Base-by-base conservation (phyloP, 2,329 filamentous ascomycete genomes). In the Penicillium fuscoglaucum region DNA sequence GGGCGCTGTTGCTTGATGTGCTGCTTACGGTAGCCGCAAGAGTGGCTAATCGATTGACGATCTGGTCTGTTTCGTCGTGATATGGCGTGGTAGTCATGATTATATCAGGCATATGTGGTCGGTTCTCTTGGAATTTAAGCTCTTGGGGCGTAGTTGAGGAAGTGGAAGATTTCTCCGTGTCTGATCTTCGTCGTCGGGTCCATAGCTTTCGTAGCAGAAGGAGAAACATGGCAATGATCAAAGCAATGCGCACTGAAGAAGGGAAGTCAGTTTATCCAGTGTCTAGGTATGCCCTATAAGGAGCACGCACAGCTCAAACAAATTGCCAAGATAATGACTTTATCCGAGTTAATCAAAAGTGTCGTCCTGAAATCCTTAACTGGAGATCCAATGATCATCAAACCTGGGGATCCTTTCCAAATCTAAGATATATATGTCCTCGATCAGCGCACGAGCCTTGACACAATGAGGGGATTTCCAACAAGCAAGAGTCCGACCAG, bases 11-110 rank as follows among this genome's bases (percentile, higher is more conserved):
- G 35, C 13, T 44, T 29, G 58, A 53, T 41, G 49, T 53, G 44
- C 35, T 53, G 43, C 53, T 61, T 37, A 61, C 41, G 7, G 45
- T 57, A 21, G 55, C 55, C 50, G 62, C 57, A 15, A 66, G 51
- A 4, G 37, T 29, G 2, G 65, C 61, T 44, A 59, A 41, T 26
- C 61, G 61, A 26, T 59, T 53, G 54, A 62, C 33, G 19, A 60
- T 60, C 4, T 43, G 41, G 2, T 60, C 57, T 41, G 59, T 64
- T 33, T 64, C 62, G 48, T 33, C 5, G n/a, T 31, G 28, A 15
- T 26, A 9, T 4, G 44, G 7, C 17, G 21, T n/a, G 6, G 35
- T 41, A 7, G 21, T 39, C 17, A 45, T n/a, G 21, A 15, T 28
- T 15, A 24, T 52, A 4, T 45, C 47, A 7, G 24, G 15, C 24